phyloP scores from a whole-genome alignment of 164 flowering plant genomes.

The Vitis vinifera region DNA sequence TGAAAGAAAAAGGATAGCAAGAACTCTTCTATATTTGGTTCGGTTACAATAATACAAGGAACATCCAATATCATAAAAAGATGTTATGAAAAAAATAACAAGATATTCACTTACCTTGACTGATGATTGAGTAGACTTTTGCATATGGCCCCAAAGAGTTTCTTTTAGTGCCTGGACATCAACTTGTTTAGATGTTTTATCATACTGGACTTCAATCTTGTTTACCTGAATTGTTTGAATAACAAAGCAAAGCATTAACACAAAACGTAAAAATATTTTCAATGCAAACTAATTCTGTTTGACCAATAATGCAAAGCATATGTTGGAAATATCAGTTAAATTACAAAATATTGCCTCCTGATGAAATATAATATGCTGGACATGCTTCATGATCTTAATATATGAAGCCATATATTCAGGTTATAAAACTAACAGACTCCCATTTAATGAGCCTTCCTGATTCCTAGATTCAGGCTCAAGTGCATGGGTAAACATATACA shows the following conservation, averaged over 20 bases:
- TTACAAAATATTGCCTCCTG: neutral
- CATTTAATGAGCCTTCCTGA: neutral
- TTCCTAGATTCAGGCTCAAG: neutral
- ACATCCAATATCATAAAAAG: neutral
- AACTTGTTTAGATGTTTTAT: slow-evolving; percentile 89
- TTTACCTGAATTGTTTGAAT: slow-evolving; percentile 50
- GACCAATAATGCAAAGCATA: neutral
- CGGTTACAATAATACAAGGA: neutral
- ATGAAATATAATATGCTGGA: too few relatives aligned
- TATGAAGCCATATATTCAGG: neutral
- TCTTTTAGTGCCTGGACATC: slow-evolving; percentile 89
- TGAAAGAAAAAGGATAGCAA: too few relatives aligned
- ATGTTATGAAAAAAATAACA: neutral
- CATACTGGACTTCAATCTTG: slow-evolving; percentile 86
- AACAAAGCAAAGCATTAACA: slow-evolving; percentile 11
- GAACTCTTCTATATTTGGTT: too few relatives aligned
- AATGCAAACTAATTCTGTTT: neutral
- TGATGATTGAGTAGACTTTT: slow-evolving; percentile 31
- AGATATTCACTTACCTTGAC: slow-evolving; percentile 30
- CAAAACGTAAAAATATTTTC: neutral
- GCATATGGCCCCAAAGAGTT: slow-evolving; percentile 76
- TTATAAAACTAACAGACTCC: neutral
- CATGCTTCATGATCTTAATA: neutral
- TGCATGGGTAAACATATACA: neutral
- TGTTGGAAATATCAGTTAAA: neutral